Percentiles rank a stretch among this genome's conserved stretches.
Conservation (phyloP, 192 early-diverging fungal genomes). For the Piromyces sp. region DNA sequence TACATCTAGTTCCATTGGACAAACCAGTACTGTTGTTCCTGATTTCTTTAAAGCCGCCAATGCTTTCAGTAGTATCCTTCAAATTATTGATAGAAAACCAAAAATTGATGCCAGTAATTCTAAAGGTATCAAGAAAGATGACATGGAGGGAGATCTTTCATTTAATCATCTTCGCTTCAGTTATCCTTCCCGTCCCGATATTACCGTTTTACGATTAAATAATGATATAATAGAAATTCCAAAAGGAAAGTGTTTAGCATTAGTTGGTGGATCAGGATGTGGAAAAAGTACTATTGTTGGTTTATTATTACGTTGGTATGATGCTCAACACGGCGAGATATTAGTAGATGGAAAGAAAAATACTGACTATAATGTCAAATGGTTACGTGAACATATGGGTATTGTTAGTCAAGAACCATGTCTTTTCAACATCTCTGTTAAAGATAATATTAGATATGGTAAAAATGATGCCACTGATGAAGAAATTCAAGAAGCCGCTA, state of each 20-base stretch:
- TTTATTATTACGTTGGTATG: conserved; percentile 28
- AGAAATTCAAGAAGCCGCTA: conserved; percentile 24
- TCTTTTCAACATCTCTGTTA: conserved; percentile 36
- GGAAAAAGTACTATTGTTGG: conserved; percentile 55
- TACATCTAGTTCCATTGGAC: neutral
- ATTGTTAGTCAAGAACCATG: conserved; percentile 38
- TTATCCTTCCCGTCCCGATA: conserved; percentile 73
- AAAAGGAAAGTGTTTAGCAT: conserved; percentile 62
- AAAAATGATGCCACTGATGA: conserved; percentile 17
- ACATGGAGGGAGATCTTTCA: neutral
- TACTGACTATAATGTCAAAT: neutral
- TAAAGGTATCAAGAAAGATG: neutral
- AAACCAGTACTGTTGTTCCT: neutral
- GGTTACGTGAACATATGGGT: conserved; percentile 1
- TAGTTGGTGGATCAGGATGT: conserved; percentile 75
- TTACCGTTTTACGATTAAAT: conserved; percentile 43
- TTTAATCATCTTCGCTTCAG: conserved; percentile 22
- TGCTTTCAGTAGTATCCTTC: neutral
- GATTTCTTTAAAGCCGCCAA: neutral
- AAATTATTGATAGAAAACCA: neutral
- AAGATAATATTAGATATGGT: conserved; percentile 41
- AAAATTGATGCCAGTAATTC: neutral
- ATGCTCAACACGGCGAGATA: neutral
- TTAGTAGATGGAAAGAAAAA: neutral
- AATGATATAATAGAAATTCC: conserved; percentile 11